Conservation (phyloP, 176 grass and related monocot species). For the Aegilops longissima region DNA sequence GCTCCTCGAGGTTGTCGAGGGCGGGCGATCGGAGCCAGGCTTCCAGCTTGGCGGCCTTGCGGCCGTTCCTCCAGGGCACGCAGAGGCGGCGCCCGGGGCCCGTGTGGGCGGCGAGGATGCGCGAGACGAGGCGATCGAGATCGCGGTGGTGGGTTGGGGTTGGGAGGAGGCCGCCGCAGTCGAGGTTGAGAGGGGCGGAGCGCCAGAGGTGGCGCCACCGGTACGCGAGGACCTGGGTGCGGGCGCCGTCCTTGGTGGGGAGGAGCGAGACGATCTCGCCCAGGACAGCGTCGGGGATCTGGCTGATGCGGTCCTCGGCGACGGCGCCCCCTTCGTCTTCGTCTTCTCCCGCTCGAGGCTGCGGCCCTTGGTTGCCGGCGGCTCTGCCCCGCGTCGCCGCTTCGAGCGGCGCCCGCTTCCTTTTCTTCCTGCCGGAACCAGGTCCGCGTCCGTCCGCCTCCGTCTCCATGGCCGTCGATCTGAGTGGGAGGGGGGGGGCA, state of each 20-base stretch:
- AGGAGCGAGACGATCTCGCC: neutral
- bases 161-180: neutral
- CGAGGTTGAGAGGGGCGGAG: neutral
- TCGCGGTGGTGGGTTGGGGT: neutral
- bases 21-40: neutral
- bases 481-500: too few species aligned
- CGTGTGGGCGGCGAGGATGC: neutral
- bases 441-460: too few species aligned
- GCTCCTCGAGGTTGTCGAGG: neutral
- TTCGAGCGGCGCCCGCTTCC: neutral
- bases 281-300: neutral
- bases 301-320: neutral
- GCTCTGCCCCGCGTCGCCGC: neutral
- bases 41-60: neutral
- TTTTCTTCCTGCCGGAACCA: neutral
- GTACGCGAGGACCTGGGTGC: neutral
- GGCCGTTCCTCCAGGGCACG: neutral
- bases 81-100: neutral
- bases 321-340: neutral
- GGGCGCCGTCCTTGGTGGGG: neutral
- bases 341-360: neutral
- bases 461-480: too few species aligned
- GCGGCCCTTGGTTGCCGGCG: neutral
- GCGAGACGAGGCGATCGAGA: neutral
- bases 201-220: neutral